These are phyloP conservation scores for Gryganskiella cystojenkinii DNA, from an alignment of 192 early-diverging fungal genomes.

Conservation along the genomic window DNA sequence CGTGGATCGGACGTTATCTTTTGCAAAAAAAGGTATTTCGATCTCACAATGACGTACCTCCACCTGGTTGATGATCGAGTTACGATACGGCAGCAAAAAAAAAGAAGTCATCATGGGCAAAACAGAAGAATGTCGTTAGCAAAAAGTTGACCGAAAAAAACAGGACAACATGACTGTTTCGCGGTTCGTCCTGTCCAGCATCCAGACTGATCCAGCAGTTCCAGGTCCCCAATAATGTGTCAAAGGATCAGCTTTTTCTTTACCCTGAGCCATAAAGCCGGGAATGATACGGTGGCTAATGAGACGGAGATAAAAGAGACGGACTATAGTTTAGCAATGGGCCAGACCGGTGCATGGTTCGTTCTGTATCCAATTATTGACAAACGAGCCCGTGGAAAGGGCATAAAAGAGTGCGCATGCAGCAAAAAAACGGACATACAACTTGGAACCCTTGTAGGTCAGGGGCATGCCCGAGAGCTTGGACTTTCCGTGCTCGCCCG, in stretches of 20 bases:
- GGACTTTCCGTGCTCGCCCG: slow-evolving; percentile 68
- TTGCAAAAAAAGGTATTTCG: background rate
- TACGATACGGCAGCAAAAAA: no score
- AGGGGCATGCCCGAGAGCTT: slow-evolving; percentile 70
- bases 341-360: background rate
- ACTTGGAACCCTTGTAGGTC: slow-evolving; percentile 63
- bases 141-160: no score
- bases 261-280: slow-evolving; percentile 69
- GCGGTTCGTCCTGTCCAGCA: background rate
- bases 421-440: slow-evolving; percentile 48
- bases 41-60: slow-evolving; percentile 28
- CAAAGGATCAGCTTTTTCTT: background rate
- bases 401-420: background rate
- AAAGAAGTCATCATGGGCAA: no score
- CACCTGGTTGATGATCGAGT: slow-evolving; percentile 19
- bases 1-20: background rate
- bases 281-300: slow-evolving; percentile 68
- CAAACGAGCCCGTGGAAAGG: background rate
- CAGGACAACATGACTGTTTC: no score
- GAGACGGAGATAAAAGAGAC: background rate
- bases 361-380: background rate
- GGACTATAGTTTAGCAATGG: background rate
- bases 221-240: no score
- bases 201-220: no score
- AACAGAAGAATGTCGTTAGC: no score